Evolutionary conservation across 2,329 filamentous ascomycete genomes (phyloP).

Genomic region (Macrophomina tecta): DNA sequence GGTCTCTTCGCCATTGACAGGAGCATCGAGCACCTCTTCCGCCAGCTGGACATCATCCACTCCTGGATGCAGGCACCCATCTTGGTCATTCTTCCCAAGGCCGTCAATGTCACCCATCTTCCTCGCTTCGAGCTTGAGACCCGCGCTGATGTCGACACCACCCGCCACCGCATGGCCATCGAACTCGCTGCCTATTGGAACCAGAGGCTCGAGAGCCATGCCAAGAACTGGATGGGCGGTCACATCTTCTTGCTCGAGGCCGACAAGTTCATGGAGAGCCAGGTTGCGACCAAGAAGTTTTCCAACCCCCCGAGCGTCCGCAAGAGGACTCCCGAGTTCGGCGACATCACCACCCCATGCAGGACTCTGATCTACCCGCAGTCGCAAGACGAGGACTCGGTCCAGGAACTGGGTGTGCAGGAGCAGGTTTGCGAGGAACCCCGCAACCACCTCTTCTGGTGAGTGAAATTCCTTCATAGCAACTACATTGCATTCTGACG

Average conservation of each 20-base stretch:
- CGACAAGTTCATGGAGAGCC: slow-evolving; percentile 41
- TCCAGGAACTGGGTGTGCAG: slow-evolving; percentile 27
- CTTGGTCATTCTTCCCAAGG: slow-evolving; percentile 40
- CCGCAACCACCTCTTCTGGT: slow-evolving; percentile 44
- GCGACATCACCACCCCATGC: slow-evolving; percentile 44
- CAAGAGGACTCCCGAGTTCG: slow-evolving; percentile 41
- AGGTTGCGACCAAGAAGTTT: slow-evolving; percentile 41
- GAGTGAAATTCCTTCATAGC: slow-evolving; percentile 19
- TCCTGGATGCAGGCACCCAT: slow-evolving; percentile 35
- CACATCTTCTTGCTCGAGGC: slow-evolving; percentile 43
- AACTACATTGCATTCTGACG: not conserved
- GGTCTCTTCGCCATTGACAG: slow-evolving; percentile 41
- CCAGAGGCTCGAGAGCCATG: slow-evolving; percentile 38
- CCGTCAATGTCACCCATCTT: slow-evolving; percentile 45
- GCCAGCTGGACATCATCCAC: slow-evolving; percentile 42
- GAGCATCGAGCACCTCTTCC: slow-evolving; percentile 43
- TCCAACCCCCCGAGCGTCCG: slow-evolving; percentile 39
- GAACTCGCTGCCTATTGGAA: slow-evolving; percentile 47
- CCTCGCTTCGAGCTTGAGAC: slow-evolving; percentile 38
- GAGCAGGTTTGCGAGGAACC: slow-evolving; percentile 38
- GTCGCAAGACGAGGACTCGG: slow-evolving; percentile 27
- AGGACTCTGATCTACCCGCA: slow-evolving; percentile 31
- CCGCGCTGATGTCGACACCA: slow-evolving; percentile 32
- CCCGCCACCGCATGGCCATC: slow-evolving; percentile 42
- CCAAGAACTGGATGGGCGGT: slow-evolving; percentile 40